Base-by-base conservation (phyloP, 1,139 yeast species). In the Hyphopichia pseudoburtonii region DNA sequence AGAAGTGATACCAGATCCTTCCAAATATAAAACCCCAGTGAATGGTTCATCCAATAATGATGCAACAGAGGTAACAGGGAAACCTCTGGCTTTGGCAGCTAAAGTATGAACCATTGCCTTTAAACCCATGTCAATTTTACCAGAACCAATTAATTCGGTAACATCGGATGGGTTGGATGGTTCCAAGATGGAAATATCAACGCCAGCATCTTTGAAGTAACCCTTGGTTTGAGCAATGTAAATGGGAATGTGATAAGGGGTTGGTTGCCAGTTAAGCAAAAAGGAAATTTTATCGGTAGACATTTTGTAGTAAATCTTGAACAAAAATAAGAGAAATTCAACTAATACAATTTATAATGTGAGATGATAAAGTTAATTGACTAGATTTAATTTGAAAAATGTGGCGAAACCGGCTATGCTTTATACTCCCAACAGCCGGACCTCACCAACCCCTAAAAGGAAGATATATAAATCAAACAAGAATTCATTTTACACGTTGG, bases 71-170 rank as follows among this genome's bases (percentile, higher is more conserved):
- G 80, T 76, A 21, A 76, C 80, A 17, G 80, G 79, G 53, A 63
- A 76, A 4, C 80, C 80, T 44, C 81, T 66, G 14, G 82, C 82
- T 52, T 75, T 76, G 16, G 80, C 80, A 40, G 82, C 82, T 46
- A 76, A 61, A 3, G 82, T 76, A 47, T 76, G 82, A 45, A 76
- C 76, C 82, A 76, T 76, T 31, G 82, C 82, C 54, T 76, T 76
- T 45, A 76, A 62, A 12, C 82, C 82, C 78, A 76, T 74, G 52
- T 76, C 80, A 37, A 75, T 64, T 47, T 76, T 76, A 16, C 81
- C 82, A 2, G 76, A 64, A 3, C 81, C 81, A 51, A 76, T 72
- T 47, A 76, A 62, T 44, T 75, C 80, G 30, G 81, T 76, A 30
- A 76, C 82, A 55, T 76, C 82, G 10, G 79, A 73, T 16, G 82